These are phyloP conservation scores for Malus fusca DNA, from an alignment of 306 rosid species.

Conservation along the genomic window DNA sequence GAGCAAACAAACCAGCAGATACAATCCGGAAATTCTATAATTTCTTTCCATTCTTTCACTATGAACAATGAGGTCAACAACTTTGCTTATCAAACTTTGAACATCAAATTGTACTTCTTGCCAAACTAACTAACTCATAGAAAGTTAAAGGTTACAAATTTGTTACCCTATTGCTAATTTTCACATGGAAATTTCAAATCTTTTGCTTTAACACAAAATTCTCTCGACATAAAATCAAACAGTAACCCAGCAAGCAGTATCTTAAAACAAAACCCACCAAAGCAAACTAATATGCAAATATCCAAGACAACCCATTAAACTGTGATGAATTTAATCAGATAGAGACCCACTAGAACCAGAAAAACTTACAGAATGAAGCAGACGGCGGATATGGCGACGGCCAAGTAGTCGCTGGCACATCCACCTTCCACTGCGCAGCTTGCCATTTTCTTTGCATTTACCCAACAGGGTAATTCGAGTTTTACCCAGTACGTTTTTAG, in stretches of 20 bases:
- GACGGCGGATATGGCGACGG: slow-evolving; percentile 45
- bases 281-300: background rate
- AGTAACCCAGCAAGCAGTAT: background rate
- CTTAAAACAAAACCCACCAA: background rate
- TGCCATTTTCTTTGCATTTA: slow-evolving; percentile 41
- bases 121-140: background rate
- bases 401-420: slow-evolving; percentile 73
- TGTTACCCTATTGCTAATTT: background rate
- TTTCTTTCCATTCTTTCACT: background rate
- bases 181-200: background rate
- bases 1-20: background rate
- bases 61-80: background rate
- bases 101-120: background rate
- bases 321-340: background rate
- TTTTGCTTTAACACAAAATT: background rate
- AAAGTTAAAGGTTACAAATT: background rate
- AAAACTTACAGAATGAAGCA: slow-evolving; percentile 52
- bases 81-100: background rate
- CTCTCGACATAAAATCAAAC: slow-evolving; percentile 21
- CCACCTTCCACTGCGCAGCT: slow-evolving; percentile 75
- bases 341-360: background rate
- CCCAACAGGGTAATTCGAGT: background rate
- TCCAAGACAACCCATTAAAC: slow-evolving; percentile 1
- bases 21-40: background rate
- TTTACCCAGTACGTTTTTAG: background rate